phyloP scores from a whole-genome alignment of 106 monocot genomes.

The Platanthera guangdongensis region DNA sequence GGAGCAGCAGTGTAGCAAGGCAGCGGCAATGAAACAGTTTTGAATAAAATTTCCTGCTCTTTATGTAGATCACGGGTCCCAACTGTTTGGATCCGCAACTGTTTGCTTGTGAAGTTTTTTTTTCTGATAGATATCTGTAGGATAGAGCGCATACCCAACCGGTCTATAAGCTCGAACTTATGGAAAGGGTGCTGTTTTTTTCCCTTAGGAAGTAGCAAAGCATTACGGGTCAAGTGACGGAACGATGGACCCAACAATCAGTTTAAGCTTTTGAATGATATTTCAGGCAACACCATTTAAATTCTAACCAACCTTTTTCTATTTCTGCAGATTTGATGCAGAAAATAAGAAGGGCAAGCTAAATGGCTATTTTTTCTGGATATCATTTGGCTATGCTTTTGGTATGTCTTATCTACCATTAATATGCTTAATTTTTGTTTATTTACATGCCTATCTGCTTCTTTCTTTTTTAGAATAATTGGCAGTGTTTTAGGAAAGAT shows the following conservation, averaged over 20 bases:
- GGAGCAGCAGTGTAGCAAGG: no score
- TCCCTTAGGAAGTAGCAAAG: no score
- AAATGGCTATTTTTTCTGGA: constrained; percentile 6
- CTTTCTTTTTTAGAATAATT: not conserved
- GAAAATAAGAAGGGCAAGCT: not conserved
- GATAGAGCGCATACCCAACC: no score
- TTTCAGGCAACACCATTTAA: not conserved
- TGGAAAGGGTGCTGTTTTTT: no score
- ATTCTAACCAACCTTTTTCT: not conserved
- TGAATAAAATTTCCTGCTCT: no score
- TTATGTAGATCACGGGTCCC: no score
- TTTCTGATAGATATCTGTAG: not conserved
- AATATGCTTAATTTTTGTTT: not conserved
- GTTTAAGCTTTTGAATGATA: not conserved
- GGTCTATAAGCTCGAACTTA: no score
- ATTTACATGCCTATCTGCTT: not conserved
- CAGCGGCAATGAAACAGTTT: no score
- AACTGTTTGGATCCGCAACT: not conserved
- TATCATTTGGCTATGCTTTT: constrained; percentile 11
- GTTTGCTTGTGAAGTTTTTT: not conserved
- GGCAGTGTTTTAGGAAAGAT: not conserved
- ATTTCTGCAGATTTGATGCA: constrained; percentile 1
- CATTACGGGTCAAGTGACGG: no score
- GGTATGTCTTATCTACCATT: not conserved
- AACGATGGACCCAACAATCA: not conserved